Conservation (phyloP, 2,329 filamentous ascomycete genomes). For the Pezicula carpinea region DNA sequence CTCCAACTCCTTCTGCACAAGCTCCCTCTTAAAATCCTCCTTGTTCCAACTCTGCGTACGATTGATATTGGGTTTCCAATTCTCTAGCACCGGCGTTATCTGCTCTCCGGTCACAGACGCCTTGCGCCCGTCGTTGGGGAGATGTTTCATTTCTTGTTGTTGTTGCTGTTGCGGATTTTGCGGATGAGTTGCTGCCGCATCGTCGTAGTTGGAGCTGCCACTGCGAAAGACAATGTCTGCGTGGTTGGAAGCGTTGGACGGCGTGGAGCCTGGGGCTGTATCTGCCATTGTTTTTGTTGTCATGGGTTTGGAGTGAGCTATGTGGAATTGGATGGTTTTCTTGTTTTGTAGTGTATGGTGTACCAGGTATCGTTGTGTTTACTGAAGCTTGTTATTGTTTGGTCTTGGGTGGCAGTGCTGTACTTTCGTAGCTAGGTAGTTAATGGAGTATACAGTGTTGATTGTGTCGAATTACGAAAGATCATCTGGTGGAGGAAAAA, state of each 20-base stretch:
- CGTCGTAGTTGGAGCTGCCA: background rate
- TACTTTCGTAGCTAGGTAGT: no score
- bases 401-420: no score
- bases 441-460: no score
- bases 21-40: conserved; percentile 25
- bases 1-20: conserved; percentile 9
- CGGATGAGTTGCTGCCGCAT: no score
- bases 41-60: conserved; percentile 22
- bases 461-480: no score
- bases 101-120: background rate
- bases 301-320: background rate
- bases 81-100: conserved; percentile 7
- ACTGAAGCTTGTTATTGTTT: no score
- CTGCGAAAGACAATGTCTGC: background rate
- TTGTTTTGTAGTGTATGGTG: background rate
- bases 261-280: background rate
- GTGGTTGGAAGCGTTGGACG: background rate
- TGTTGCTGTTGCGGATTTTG: no score
- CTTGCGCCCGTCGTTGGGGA: background rate
- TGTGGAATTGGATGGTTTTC: background rate
- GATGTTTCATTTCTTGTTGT: no score
- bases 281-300: background rate
- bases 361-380: background rate
- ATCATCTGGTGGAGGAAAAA: no score
- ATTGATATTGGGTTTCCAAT: conserved; percentile 21